phyloP scores from a whole-genome alignment of 2,329 filamentous ascomycete genomes.

The Penicillium occitanis region DNA sequence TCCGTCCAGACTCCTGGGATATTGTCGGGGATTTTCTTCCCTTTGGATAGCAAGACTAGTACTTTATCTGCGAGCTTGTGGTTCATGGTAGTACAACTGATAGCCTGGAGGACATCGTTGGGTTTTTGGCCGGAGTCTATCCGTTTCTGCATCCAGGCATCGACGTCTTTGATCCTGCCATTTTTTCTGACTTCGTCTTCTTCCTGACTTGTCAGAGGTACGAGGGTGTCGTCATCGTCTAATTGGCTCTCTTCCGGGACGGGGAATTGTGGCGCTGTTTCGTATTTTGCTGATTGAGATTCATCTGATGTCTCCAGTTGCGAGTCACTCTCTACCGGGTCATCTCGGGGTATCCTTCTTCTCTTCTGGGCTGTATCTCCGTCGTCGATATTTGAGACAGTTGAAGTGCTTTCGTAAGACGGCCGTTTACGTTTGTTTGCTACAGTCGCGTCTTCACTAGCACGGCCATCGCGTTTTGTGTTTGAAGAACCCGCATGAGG shows the following conservation, averaged over 20 bases:
- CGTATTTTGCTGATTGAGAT: constrained; percentile 22
- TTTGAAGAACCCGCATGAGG: not conserved
- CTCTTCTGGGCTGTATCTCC: constrained; percentile 4
- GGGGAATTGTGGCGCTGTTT: constrained; percentile 25
- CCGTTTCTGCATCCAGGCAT: constrained; percentile 42
- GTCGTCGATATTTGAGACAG: constrained; percentile 2
- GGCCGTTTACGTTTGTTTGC: constrained; percentile 15
- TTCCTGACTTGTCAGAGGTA: constrained; percentile 22
- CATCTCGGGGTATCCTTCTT: constrained; percentile 15
- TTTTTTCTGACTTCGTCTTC: constrained; percentile 12
- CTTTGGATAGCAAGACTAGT: constrained; percentile 32
- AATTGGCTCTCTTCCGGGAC: constrained; percentile 11
- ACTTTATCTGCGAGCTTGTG: constrained; percentile 39
- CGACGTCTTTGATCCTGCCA: constrained; percentile 16
- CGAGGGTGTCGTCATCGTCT: not conserved
- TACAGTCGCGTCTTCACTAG: not conserved
- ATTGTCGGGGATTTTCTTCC: constrained; percentile 40
- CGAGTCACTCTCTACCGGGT: not conserved
- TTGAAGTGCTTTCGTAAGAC: constrained; percentile 11
- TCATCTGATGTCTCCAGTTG: constrained; percentile 7
- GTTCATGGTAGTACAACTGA: constrained; percentile 45
- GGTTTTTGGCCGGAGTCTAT: constrained; percentile 33
- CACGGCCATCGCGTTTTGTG: not conserved
- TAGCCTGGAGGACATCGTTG: constrained; percentile 34
- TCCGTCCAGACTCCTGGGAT: constrained; percentile 50